Evolutionary conservation across 768 basidiomycete genomes (phyloP).

Genomic region (Kwoniella sp.): DNA sequence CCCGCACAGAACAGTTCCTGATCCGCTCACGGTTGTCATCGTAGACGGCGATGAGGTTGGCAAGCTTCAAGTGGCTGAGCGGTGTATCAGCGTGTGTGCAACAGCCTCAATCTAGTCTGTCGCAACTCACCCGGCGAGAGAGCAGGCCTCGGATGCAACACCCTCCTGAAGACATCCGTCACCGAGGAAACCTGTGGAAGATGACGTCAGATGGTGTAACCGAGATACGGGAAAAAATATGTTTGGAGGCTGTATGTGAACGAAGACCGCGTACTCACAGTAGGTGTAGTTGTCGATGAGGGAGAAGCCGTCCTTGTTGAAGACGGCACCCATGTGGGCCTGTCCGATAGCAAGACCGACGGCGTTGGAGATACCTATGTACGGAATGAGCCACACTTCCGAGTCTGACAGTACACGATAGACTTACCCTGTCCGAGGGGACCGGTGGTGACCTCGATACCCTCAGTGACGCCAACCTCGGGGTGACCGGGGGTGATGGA

Average conservation of each 20-base stretch:
- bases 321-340: slow-evolving; percentile 81
- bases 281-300: slow-evolving; percentile 85
- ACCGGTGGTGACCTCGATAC: slow-evolving; percentile 80
- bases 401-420: not conserved
- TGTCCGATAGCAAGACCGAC: slow-evolving; percentile 92
- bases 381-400: not conserved
- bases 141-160: slow-evolving; percentile 85
- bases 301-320: slow-evolving; percentile 74
- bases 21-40: slow-evolving; percentile 83
- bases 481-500: slow-evolving; percentile 93
- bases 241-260: not conserved
- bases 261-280: slow-evolving; percentile 53
- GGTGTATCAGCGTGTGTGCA: not conserved
- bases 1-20: not conserved
- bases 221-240: no score
- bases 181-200: slow-evolving; percentile 63
- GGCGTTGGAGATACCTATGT: slow-evolving; percentile 76
- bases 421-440: slow-evolving; percentile 72
- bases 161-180: slow-evolving; percentile 98
- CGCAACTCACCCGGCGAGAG: slow-evolving; percentile 64
- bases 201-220: slow-evolving; percentile 50
- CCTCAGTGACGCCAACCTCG: slow-evolving; percentile 67
- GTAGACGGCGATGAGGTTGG: slow-evolving; percentile 87
- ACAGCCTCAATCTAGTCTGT: not conserved
- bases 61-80: slow-evolving; percentile 73